These are phyloP conservation scores for Wickerhamiella sergipiensis DNA, from an alignment of 805 yeast species.

Conservation along the genomic window DNA sequence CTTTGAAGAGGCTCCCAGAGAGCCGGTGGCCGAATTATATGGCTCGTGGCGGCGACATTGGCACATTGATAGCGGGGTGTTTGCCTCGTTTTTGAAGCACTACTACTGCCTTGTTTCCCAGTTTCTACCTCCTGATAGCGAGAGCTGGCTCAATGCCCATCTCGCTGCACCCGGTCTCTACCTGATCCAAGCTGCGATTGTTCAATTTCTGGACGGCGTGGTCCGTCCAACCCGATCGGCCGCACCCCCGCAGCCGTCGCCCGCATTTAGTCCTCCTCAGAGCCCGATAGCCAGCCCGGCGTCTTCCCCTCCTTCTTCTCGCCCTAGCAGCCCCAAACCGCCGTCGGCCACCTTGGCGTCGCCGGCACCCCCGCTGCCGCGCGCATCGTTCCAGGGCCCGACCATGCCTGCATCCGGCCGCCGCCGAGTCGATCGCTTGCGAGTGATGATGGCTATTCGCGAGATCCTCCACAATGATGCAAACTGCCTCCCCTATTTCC, in stretches of 20 bases:
- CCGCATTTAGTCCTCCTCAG: not conserved
- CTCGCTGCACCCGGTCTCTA: slow-evolving; percentile 23
- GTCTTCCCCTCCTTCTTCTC: slow-evolving; percentile 1
- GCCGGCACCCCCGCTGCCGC: not conserved
- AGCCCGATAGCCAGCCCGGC: not conserved
- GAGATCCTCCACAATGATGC: slow-evolving; percentile 28
- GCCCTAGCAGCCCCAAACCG: slow-evolving; percentile 1
- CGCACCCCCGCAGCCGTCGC: not conserved
- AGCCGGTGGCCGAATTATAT: slow-evolving; percentile 15
- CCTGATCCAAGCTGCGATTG: slow-evolving; percentile 18
- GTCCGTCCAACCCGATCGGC: not conserved
- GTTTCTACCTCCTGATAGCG: slow-evolving; percentile 13
- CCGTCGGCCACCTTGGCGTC: not conserved
- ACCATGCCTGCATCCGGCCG: slow-evolving; percentile 3
- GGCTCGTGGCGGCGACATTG: slow-evolving; percentile 28
- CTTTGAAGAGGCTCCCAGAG: slow-evolving; percentile 2
- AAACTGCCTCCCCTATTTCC: slow-evolving; percentile 21
- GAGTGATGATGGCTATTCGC: slow-evolving; percentile 22
- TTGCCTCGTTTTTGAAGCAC: slow-evolving; percentile 31
- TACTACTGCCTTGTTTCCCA: slow-evolving; percentile 24
- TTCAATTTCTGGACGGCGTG: slow-evolving; percentile 14
- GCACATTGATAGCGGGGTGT: slow-evolving; percentile 25
- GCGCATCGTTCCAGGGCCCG: not conserved
- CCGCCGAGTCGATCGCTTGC: slow-evolving; percentile 23
- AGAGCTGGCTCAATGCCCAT: slow-evolving; percentile 9